phyloP scores from a whole-genome alignment of 2,329 filamentous ascomycete genomes.

The Truncatella angustata region DNA sequence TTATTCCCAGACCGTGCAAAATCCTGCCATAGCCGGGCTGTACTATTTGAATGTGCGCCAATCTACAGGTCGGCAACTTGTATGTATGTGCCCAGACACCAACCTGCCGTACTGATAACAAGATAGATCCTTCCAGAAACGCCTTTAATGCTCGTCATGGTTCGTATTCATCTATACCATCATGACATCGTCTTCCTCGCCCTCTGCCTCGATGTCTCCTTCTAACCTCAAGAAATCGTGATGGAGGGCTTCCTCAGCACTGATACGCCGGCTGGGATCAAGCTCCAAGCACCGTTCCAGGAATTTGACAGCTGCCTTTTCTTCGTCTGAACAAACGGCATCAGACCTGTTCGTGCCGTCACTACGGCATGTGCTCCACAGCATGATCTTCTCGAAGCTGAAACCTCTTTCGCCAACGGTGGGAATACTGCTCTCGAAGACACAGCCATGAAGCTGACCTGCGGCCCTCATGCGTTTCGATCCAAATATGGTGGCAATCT shows the following conservation, averaged over 20 bases:
- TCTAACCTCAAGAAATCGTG: slow-evolving; percentile 64
- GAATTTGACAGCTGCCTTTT: slow-evolving; percentile 72
- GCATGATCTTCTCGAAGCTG: slow-evolving; percentile 85
- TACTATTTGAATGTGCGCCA: too few relatives aligned
- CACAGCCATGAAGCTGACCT: slow-evolving; percentile 81
- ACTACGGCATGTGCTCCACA: slow-evolving; percentile 86
- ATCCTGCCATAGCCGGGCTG: too few relatives aligned
- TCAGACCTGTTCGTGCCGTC: slow-evolving; percentile 53
- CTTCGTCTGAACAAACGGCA: slow-evolving; percentile 59
- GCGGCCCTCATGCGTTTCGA: slow-evolving; percentile 78
- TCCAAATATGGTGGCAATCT: slow-evolving; percentile 95
- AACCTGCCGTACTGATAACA: background rate
- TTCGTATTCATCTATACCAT: slow-evolving; percentile 15
- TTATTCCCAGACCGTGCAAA: too few relatives aligned
- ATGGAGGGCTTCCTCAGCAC: slow-evolving; percentile 68
- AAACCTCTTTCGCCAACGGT: slow-evolving; percentile 86
- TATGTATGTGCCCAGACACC: background rate
- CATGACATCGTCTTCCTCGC: slow-evolving; percentile 54
- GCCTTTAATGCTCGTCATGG: background rate
- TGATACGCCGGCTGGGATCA: slow-evolving; percentile 71
- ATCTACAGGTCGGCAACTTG: too few relatives aligned
- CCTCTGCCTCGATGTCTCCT: slow-evolving; percentile 22
- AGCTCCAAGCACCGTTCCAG: slow-evolving; percentile 71
- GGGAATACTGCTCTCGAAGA: slow-evolving; percentile 90
- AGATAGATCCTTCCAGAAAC: background rate